Evolutionary conservation across 75 land plant genomes (phyloP), one percentile per base, ranked within the genome.

Genomic region (Sequoiadendron giganteum): DNA sequence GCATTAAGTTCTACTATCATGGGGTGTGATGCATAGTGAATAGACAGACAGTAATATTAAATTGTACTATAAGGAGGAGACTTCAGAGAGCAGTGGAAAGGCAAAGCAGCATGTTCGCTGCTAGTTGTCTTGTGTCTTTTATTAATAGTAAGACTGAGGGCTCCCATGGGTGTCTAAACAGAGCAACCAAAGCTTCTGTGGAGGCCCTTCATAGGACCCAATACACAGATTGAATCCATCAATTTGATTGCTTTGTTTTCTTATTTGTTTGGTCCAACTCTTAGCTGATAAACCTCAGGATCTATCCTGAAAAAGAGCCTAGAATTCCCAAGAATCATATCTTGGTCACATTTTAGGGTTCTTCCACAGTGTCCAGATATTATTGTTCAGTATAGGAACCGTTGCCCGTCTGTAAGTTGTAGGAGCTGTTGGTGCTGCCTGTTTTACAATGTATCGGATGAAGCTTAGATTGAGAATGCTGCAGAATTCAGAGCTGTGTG

Each of bases 11-110:
- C 15, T 47, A 45, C 2, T 1, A 42, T 82, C 2, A 82, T 82
- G 84, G 30, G 84, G 32, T 47, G 77, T 82, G 84, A 47, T 82
- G 49, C 30, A 45, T n/a, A 47, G 82, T 42, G 43, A 82, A 47
- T 21, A n/a, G 54, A 82, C 77, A 75, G 77, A 75, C 11, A 21
- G 48, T 47, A 25, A 28, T 47, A 82, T 82, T 82, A 75, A 82
- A 82, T 82, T 82, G 84, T n/a, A 45, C 34, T 82, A 45, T 82
- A 82, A 82, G 48, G 84, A 47, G 49, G 48, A n/a, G 10, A 13
- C 14, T 39, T 2, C 15, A 28, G 52, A 28, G 30, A 4, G 49
- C 84, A 45, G 16, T 45, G 48, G 54, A 42, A 47, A 82, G 30
- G 48, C 48, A 82, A 45, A n/a, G 84, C 84, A 47, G 47, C 30